Evolutionary conservation across 169 alveolate genomes (phyloP), one percentile per base, ranked within the genome.

Genomic region (Plasmodium coatneyi): DNA sequence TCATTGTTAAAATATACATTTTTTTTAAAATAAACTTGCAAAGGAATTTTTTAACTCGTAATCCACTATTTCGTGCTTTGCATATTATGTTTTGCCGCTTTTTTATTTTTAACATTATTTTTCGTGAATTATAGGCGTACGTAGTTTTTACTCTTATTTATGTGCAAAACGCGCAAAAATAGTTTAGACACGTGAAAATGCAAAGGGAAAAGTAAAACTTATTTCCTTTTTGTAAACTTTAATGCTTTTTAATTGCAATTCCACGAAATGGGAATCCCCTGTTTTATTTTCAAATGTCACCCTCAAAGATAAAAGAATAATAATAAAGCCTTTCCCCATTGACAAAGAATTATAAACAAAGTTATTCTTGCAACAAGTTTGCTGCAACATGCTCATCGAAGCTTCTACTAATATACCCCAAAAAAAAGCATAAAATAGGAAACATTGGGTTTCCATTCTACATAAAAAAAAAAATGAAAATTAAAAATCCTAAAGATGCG

Each of bases 361-460:
- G 9, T 66, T 66, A 19, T 66, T 66, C 14, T 66, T 66, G 76
- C 36, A 66, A 66, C 36, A 66, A 66, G 34, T 66, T 66, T 66
- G 34, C 4, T 66, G 76, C 39, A 28, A n/a, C 76, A 16, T 66
- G 10, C 9, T 66, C 36, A 66, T 66, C 36, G 76, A 66, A 16
- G 36, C 76, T 66, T 66, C n/a, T 9, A 66, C 36, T 6, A 66
- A 66, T 22, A 66, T 36, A 25, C 76, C 76, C 9, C 6, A 66
- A 66, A 66, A 66, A 66, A 66, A 66, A 66, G n/a, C 76, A 66
- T 49, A 49, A 66, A 66, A 66, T 66, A 66, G 16, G n/a, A 66
- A 66, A n/a, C 16, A 66, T 66, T 66, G 76, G 60, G 76, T 66
- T 66, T 16, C 36, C 76, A 28, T 66, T 6, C 39, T 66, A 66